A percentile compares a stretch with the other conserved stretches of the same genome.
These are phyloP conservation scores for Parasarocladium wereldwijsianum DNA, from an alignment of 2,329 filamentous ascomycete species.

Conservation along the genomic window DNA sequence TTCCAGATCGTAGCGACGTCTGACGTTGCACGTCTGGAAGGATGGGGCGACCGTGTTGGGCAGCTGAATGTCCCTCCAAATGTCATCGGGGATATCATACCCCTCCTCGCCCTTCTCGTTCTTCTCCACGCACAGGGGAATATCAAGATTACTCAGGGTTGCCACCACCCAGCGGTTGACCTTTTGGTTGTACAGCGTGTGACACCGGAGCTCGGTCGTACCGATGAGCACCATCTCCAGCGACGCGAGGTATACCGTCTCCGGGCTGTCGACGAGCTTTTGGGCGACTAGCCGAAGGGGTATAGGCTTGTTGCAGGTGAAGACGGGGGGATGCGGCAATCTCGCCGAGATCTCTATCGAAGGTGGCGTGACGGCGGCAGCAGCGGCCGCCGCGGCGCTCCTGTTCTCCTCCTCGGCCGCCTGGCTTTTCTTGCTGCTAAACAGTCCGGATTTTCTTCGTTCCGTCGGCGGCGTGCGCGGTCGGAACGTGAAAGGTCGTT, in stretches of 20 bases:
- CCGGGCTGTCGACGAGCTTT: constrained; percentile 54
- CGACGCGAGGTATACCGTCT: constrained; percentile 60
- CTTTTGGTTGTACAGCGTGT: constrained; percentile 59
- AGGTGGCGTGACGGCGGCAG: constrained; percentile 30
- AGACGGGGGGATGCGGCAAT: constrained; percentile 70
- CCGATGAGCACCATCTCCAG: constrained; percentile 73
- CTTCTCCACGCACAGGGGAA: constrained; percentile 46
- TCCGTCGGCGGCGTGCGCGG: constrained; percentile 20
- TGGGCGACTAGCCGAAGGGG: constrained; percentile 69
- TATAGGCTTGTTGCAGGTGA: constrained; percentile 78
- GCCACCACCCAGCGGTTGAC: constrained; percentile 61
- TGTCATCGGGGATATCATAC: constrained; percentile 47
- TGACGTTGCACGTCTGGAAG: constrained; percentile 81
- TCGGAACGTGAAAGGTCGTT: constrained; percentile 49
- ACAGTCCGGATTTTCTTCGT: constrained; percentile 45
- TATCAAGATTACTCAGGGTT: constrained; percentile 54
- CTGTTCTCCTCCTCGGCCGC: constrained; percentile 8
- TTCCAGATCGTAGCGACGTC: constrained; percentile 70
- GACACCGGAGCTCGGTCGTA: constrained; percentile 64
- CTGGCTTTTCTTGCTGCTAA: constrained; percentile 28
- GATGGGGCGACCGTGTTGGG: constrained; percentile 79
- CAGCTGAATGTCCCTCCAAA: constrained; percentile 60
- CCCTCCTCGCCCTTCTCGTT: constrained; percentile 49
- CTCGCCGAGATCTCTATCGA: constrained; percentile 65
- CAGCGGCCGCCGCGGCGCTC: constrained; percentile 9